Percentiles rank a stretch among this genome's conserved stretches.
Evolutionary conservation across 306 rosid genomes (phyloP).

Genomic region (Quercus berberidifolia): DNA sequence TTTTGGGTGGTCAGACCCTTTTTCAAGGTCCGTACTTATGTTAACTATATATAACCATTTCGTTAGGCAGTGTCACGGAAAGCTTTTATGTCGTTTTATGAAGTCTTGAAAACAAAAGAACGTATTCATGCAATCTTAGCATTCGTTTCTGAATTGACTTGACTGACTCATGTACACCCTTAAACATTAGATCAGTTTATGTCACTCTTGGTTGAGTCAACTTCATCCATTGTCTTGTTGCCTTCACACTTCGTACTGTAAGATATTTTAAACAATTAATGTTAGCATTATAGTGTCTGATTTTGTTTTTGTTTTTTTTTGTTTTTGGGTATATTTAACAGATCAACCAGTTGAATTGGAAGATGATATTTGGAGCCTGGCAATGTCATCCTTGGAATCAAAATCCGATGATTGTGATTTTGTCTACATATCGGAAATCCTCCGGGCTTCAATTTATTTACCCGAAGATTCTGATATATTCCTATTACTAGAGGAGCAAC

Average conservation of each 20-base stretch:
- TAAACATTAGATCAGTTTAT: neutral
- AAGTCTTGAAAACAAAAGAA: too few relatives aligned
- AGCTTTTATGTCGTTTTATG: too few relatives aligned
- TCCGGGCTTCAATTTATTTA: conserved; percentile 54
- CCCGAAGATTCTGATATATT: conserved; percentile 62
- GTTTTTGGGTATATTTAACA: conserved; percentile 18
- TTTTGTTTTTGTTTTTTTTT: too few relatives aligned
- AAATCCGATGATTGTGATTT: conserved; percentile 53
- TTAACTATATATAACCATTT: too few relatives aligned
- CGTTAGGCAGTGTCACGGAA: too few relatives aligned
- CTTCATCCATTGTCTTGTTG: neutral
- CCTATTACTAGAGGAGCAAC: conserved; percentile 66
- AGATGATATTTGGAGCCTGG: conserved; percentile 61
- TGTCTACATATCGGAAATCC: conserved; percentile 62
- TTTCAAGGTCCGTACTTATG: too few relatives aligned
- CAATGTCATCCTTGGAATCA: conserved; percentile 38
- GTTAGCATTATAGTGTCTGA: neutral
- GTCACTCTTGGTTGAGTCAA: neutral
- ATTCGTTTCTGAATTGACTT: too few relatives aligned
- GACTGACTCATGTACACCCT: neutral
- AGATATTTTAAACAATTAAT: neutral
- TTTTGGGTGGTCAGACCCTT: too few relatives aligned
- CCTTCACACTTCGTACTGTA: neutral
- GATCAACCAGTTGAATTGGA: conserved; percentile 62
- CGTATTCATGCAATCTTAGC: too few relatives aligned